phyloP scores from a whole-genome alignment of 2,329 filamentous ascomycete species.

The Microdochium nivale region DNA sequence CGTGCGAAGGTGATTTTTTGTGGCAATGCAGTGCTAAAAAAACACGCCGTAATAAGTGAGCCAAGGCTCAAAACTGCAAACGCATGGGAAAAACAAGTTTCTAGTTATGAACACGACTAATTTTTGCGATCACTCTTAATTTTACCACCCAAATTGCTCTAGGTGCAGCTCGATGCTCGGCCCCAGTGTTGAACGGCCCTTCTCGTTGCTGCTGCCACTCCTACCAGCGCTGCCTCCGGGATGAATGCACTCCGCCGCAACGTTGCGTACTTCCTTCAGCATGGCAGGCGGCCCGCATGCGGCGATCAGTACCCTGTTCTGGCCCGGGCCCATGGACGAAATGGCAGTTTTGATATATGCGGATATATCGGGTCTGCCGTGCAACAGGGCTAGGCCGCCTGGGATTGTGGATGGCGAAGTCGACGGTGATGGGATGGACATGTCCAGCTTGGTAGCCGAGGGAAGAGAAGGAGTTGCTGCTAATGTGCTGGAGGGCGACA shows the following conservation, averaged over 20 bases:
- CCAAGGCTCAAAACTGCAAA: too few species aligned
- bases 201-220: too few species aligned
- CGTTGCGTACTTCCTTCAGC: constrained; percentile 33
- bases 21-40: too few species aligned
- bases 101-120: too few species aligned
- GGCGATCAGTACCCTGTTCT: constrained; percentile 31
- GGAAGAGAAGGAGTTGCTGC: background rate
- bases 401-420: constrained; percentile 7
- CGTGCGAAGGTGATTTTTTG: too few species aligned
- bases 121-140: too few species aligned
- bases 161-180: constrained; percentile 42
- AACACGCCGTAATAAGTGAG: too few species aligned
- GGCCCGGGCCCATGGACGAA: constrained; percentile 17
- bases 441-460: constrained; percentile 5
- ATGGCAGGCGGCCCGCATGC: constrained; percentile 38
- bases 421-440: constrained; percentile 1
- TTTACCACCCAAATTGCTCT: constrained; percentile 39
- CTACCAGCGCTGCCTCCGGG: constrained; percentile 13
- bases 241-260: constrained; percentile 32
- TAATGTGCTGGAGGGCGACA: background rate
- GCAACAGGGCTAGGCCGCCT: constrained; percentile 18
- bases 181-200: constrained; percentile 13
- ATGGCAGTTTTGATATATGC: constrained; percentile 29
- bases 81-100: background rate
- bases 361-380: constrained; percentile 31